Conservation (phyloP, 306 rosid genomes). For the Betula pendula region DNA sequence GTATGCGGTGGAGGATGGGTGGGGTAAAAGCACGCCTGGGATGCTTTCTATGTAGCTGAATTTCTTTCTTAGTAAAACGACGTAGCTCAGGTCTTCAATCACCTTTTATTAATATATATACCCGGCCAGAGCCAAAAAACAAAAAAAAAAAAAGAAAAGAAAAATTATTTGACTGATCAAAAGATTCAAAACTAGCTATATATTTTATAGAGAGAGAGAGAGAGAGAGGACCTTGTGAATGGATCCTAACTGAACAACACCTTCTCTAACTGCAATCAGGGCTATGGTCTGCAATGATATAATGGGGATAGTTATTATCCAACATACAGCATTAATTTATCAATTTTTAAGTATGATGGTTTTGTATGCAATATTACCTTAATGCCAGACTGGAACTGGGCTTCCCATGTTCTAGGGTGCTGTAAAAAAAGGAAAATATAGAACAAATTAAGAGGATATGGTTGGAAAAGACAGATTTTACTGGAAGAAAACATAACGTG, state of each 20-base stretch:
- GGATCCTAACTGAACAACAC: conserved; percentile 95
- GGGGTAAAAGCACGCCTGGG: conserved; percentile 95
- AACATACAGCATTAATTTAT: no score
- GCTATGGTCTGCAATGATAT: conserved; percentile 83
- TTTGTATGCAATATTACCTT: conserved; percentile 59
- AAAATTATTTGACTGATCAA: neutral
- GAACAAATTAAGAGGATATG: conserved; percentile 9
- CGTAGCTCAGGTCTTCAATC: conserved; percentile 83
- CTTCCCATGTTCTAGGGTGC: conserved; percentile 99
- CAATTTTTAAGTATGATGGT: no score
- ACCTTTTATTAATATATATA: conserved; percentile 47
- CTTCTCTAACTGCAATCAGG: conserved; percentile 94
- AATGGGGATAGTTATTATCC: no score
- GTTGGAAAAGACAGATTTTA: neutral
- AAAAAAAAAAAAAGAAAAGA: neutral
- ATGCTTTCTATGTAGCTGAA: conserved; percentile 94
- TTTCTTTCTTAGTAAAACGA: conserved; percentile 76
- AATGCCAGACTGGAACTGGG: conserved; percentile 98
- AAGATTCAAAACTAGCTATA: conserved; percentile 5
- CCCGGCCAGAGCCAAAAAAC: no score
- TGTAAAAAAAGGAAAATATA: conserved; percentile 37
- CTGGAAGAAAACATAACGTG: conserved; percentile 24
- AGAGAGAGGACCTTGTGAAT: conserved; percentile 60
- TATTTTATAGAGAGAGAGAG: no score
- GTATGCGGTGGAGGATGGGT: conserved; percentile 73